Evolutionary conservation across 2,329 filamentous ascomycete species (phyloP).

Genomic region (Exophiala sp.): DNA sequence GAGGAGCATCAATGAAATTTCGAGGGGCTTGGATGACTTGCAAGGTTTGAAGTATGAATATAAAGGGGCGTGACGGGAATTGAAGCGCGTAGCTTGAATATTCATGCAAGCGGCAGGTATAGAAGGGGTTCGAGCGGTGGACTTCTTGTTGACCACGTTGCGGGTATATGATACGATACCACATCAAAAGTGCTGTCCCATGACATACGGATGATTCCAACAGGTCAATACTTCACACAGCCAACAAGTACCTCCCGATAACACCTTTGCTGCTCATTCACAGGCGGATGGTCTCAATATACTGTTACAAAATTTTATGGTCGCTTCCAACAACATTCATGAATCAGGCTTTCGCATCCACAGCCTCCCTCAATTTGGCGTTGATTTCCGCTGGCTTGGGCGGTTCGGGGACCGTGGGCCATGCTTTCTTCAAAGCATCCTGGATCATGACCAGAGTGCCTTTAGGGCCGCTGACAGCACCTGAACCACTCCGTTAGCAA

Average conservation of each 20-base stretch:
- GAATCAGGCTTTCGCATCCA: slow-evolving; percentile 12
- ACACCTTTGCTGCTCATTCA: too few species aligned
- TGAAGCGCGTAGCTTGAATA: not conserved
- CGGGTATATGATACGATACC: not conserved
- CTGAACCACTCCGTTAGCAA: slow-evolving; percentile 33
- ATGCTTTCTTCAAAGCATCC: slow-evolving; percentile 85
- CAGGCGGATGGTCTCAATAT: not conserved
- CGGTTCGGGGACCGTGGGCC: slow-evolving; percentile 51
- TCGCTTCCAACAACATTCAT: not conserved
- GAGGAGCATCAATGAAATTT: slow-evolving; percentile 25
- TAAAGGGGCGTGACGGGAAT: slow-evolving; percentile 25
- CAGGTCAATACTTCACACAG: too few species aligned
- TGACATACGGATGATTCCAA: not conserved
- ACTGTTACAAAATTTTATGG: slow-evolving; percentile 21
- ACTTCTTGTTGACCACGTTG: not conserved
- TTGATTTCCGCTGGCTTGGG: slow-evolving; percentile 13
- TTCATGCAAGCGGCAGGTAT: not conserved
- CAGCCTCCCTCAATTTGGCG: slow-evolving; percentile 12
- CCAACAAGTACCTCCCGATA: too few species aligned
- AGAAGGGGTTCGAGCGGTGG: not conserved
- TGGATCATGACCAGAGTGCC: slow-evolving; percentile 79
- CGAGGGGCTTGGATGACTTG: slow-evolving; percentile 22
- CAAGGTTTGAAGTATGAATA: slow-evolving; percentile 27
- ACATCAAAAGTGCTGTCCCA: not conserved
- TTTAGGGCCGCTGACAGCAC: slow-evolving; percentile 80